Evolutionary conservation across 345 rosid genomes (phyloP), one percentile per base, ranked within the genome.

Genomic region (Salix brachista): DNA sequence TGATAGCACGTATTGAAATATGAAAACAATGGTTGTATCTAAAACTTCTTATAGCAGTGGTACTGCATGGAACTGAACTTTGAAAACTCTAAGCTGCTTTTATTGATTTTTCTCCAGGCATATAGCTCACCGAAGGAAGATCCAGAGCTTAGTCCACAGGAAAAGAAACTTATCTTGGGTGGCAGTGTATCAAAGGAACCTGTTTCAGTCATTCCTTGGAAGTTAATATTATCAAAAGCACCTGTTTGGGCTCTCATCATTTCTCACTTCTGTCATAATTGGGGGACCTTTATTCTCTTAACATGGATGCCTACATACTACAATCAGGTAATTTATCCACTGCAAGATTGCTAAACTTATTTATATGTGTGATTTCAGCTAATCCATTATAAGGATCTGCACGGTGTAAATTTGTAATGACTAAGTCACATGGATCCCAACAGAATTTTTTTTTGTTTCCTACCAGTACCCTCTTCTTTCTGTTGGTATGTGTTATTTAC

Each of bases 231-330:
- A 73, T 95, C 98, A 26, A 95, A 95, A 81, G 87, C 98, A 34
- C 92, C 99, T 66, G 99, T 95, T 69, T 95, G 99, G 98, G 99
- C 99, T 78, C 94, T 93, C 68, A 95, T 93, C 70, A 80, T 93
- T 80, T 95, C 97, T 13, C 99, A 95, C 83, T 95, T 95, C 84
- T 95, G 98, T 84, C 99, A 95, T 80, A 95, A 95, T 68, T 95
- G 99, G 99, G 99, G 99, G 80, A 93, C 99, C 10, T 95, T 95
- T 82, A 91, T 95, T 81, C 90, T 95, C 72, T 81, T 93, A 78
- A 95, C 99, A 36, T 95, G 99, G 99, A 95, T 95, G 99, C 99
- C 99, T 18, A 93, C 97, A 26, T 93, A 95, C 85, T 95, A 95
- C 88, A 95, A 90, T 86, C 99, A 95, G 99, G 99, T 90, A 82